Percentiles rank a stretch among this genome's conserved stretches.
phyloP scores from a whole-genome alignment of 352 stramenopile genomes.

The Plasmopara halstedii region DNA sequence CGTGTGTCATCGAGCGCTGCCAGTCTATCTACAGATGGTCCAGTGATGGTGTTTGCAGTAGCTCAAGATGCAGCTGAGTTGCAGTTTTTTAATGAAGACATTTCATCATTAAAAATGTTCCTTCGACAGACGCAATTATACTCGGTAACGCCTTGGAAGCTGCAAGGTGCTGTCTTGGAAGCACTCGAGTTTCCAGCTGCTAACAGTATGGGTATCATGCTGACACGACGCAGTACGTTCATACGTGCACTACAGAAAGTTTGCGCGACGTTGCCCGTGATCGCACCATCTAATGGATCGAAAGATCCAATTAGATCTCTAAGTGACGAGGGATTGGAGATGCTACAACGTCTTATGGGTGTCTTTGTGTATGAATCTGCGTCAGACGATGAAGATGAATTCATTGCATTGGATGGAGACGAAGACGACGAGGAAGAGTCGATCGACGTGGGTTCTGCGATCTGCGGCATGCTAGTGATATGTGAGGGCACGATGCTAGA shows the following conservation, averaged over 20 bases:
- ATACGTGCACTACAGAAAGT: conserved; percentile 42
- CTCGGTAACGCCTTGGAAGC: conserved; percentile 27
- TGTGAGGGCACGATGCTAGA: conserved; percentile 55
- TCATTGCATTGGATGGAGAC: conserved; percentile 21
- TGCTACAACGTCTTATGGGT: conserved; percentile 51
- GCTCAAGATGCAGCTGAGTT: conserved; percentile 58
- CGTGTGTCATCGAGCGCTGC: conserved; percentile 37
- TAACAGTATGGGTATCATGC: conserved; percentile 13
- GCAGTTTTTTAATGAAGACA: conserved; percentile 79
- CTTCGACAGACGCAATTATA: conserved; percentile 62
- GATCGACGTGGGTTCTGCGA: conserved; percentile 40
- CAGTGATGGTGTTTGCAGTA: conserved; percentile 78
- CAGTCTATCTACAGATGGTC: conserved; percentile 58
- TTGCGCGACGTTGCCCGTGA: conserved; percentile 25
- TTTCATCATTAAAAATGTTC: conserved; percentile 54
- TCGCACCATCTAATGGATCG: conserved; percentile 13
- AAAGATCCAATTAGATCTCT: conserved; percentile 23
- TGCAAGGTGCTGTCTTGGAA: conserved; percentile 31
- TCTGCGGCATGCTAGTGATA: conserved; percentile 61
- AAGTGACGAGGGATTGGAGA: conserved; percentile 51
- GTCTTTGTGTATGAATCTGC: conserved; percentile 55
- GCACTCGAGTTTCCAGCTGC: conserved; percentile 25
- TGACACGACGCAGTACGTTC: conserved; percentile 41
- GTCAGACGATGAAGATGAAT: conserved; percentile 19
- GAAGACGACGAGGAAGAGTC: conserved; percentile 47